A percentile compares a stretch with the other conserved stretches of the same genome.
Conservation (phyloP, 345 rosid genomes). For the Pistacia atlantica region DNA sequence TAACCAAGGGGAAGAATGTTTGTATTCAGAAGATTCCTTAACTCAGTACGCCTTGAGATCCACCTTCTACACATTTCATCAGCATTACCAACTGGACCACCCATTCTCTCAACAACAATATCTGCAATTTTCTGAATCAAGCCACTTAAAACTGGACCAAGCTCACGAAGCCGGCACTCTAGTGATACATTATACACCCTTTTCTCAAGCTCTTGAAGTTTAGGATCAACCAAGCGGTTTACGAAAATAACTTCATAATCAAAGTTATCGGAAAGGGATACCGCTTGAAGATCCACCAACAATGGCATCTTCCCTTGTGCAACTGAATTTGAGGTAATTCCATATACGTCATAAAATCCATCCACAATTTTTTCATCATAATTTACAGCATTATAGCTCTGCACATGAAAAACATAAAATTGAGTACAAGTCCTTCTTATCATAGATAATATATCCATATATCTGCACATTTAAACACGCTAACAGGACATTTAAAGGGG, state of each 20-base stretch:
- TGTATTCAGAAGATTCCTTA: conserved; percentile 59
- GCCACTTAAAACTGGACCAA: conserved; percentile 48
- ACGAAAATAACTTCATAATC: conserved; percentile 82
- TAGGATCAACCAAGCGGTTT: conserved; percentile 71
- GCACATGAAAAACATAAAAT: conserved; percentile 26
- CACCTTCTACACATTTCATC: conserved; percentile 81
- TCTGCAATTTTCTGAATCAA: conserved; percentile 89
- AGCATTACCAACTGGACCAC: conserved; percentile 87
- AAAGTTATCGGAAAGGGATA: conserved; percentile 60
- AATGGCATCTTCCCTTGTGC: conserved; percentile 79
- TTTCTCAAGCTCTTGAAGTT: conserved; percentile 75
- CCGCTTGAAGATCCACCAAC: conserved; percentile 78
- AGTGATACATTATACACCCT: conserved; percentile 46
- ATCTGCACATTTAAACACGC: conserved; percentile 1
- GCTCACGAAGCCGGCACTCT: conserved; percentile 45
- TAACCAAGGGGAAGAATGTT: conserved; percentile 81
- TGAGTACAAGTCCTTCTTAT: neutral
- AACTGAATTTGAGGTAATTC: conserved; percentile 58
- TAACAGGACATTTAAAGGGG: neutral
- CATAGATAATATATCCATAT: neutral
- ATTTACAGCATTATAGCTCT: conserved; percentile 87
- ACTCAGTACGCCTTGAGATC: conserved; percentile 60
- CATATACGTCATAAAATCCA: conserved; percentile 89
- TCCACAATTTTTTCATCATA: conserved; percentile 79
- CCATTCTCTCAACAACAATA: conserved; percentile 87